Percentiles rank a stretch among this genome's conserved stretches.
phyloP scores from a whole-genome alignment of 345 rosid species.

The Populus pruinosa region DNA sequence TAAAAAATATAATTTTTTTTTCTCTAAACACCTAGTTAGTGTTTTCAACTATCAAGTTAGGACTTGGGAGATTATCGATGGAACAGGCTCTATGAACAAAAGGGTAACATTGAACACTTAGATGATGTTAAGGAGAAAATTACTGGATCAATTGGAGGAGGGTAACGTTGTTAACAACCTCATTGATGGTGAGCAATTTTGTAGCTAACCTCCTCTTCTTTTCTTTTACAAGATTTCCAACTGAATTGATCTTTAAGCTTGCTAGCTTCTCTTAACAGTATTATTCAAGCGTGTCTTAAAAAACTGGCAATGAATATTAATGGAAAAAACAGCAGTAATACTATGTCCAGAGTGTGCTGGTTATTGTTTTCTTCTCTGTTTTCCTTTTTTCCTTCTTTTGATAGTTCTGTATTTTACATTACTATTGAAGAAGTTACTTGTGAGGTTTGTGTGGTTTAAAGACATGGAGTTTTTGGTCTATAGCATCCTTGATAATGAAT shows the following conservation, averaged over 20 bases:
- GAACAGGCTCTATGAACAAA: neutral
- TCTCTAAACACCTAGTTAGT: neutral
- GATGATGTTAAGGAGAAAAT: neutral
- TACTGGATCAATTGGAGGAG: no score
- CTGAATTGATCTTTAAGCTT: no score
- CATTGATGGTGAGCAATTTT: no score
- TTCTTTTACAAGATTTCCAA: no score
- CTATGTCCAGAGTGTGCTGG: neutral
- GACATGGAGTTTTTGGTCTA: neutral
- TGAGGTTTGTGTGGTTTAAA: neutral
- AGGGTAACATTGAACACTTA: neutral
- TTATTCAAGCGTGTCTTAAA: no score
- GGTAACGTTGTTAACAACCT: no score
- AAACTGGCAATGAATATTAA: no score
- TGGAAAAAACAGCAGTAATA: neutral
- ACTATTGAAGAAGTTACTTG: neutral
- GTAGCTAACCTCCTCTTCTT: no score
- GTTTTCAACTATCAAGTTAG: neutral
- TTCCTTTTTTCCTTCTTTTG: neutral
- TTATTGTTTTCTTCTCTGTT: neutral
- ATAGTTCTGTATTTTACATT: neutral
- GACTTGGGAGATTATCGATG: neutral
- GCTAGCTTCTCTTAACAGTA: no score
- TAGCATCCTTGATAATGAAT: neutral
- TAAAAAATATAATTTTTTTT: no score